Evolutionary conservation across 768 basidiomycete genomes (phyloP), one percentile per base, ranked within the genome.

Genomic region (Russula ochroleuca): DNA sequence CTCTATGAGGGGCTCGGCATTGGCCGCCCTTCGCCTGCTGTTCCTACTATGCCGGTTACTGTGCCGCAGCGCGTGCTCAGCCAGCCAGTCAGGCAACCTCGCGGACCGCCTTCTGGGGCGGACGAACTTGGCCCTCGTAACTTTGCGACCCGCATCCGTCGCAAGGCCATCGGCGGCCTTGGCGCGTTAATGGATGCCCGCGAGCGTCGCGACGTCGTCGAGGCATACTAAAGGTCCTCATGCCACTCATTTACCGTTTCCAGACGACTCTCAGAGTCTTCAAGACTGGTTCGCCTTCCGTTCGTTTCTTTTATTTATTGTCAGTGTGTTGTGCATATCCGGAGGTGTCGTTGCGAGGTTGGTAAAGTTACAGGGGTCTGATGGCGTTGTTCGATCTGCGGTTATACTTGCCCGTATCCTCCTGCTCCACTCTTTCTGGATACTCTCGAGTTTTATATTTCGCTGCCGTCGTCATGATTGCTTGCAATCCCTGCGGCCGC

Each of bases 121-220:
- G 92, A 94, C 71, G 92, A 94, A 72, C 83, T 94, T 55, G 87
- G 88, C 21, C 87, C 89, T 49, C 88, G 90, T 81, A 94, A 94
- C 74, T 94, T 94, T 78, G 92, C 92, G 8, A 85, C 86, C 41
- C 84, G 92, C 69, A 88, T 90, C 75, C 83, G 91, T 75, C 84
- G 89, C 70, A 85, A 88, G 79, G 91, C 92, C 21, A 88, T 92
- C 64, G 89, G 87, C 38, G 89, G 90, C 31, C 77, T 93, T 56
- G 87, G 87, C 60, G 83, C 83, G 71, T 82, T 93, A 69, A 85
- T 92, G 82, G 87, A 82, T 70, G 88, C 90, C 38, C 84, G 90
- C 65, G 90, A 91, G 78, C 83, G 87, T 71, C 79, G 90, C 67
- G 90, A 90, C 28, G 28, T 66, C 31, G 55, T 67, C 33, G 67